Percentiles rank a stretch among this genome's conserved stretches.
Conservation (phyloP, 768 basidiomycete genomes). For the Kwoniella mangroviensis region DNA sequence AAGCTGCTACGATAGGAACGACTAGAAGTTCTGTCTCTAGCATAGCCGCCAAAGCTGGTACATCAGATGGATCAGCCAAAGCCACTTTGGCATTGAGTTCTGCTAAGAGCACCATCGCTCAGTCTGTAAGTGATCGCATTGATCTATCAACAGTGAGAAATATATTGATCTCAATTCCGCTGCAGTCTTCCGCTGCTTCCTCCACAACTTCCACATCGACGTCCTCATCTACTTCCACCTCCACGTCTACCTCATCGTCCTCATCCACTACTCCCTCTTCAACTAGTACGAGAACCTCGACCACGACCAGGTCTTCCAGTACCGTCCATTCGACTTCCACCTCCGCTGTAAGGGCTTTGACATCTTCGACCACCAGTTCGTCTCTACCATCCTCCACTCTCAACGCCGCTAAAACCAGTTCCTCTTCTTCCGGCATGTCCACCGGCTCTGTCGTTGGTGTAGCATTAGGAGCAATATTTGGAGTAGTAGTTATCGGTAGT, state of each 20-base stretch:
- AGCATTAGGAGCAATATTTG: constrained; percentile 41
- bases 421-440: constrained; percentile 32
- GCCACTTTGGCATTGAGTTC: constrained; percentile 13
- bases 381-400: constrained; percentile 15
- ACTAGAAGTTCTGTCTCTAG: constrained; percentile 20
- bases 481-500: constrained; percentile 41
- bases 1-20: constrained; percentile 33
- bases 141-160: not conserved
- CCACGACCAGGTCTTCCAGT: constrained; percentile 10
- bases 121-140: constrained; percentile 10
- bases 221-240: constrained; percentile 4
- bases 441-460: constrained; percentile 47
- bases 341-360: constrained; percentile 24
- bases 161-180: not conserved
- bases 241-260: constrained; percentile 20
- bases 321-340: constrained; percentile 12
- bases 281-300: constrained; percentile 17
- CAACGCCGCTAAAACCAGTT: constrained; percentile 15
- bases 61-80: constrained; percentile 7
- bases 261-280: constrained; percentile 20
- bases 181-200: not conserved
- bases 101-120: constrained; percentile 11
- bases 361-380: constrained; percentile 18
- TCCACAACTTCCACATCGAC: constrained; percentile 8
- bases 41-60: constrained; percentile 16